A percentile compares a stretch with the other conserved stretches of the same genome.
Evolutionary conservation across 768 basidiomycete species (phyloP).

Genomic region (Pholiota molesta): DNA sequence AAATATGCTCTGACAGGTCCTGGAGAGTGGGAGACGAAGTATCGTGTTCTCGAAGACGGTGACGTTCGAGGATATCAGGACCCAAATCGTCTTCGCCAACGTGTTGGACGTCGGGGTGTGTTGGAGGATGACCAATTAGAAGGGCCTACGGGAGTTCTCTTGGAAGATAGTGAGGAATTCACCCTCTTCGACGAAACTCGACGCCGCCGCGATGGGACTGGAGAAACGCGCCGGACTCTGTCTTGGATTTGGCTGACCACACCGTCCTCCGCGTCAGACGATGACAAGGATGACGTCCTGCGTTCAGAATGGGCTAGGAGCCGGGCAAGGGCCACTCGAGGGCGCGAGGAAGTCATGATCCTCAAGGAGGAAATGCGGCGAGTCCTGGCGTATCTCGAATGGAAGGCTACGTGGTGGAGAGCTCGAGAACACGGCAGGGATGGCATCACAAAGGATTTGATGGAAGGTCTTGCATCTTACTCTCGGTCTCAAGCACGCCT

Average conservation of each 20-base stretch:
- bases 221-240: background rate
- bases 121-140: constrained; percentile 1
- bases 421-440: background rate
- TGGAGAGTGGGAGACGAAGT: constrained; percentile 20
- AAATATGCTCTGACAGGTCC: constrained; percentile 14
- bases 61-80: background rate
- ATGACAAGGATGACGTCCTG: background rate
- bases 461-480: background rate
- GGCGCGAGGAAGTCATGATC: background rate
- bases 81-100: background rate
- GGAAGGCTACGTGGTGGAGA: background rate
- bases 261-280: background rate
- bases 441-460: background rate
- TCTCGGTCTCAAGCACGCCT: background rate
- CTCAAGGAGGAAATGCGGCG: background rate
- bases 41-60: constrained; percentile 14
- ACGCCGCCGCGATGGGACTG: background rate
- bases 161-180: background rate
- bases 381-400: background rate
- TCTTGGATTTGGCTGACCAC: background rate
- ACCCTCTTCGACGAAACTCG: background rate
- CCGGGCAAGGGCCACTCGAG: background rate
- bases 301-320: background rate
- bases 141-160: background rate
- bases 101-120: constrained; percentile 1